Percentiles rank a stretch among this genome's conserved stretches.
These are phyloP conservation scores for Haplosporangium gracile DNA, from an alignment of 192 early-diverging fungal genomes.

Conservation along the genomic window DNA sequence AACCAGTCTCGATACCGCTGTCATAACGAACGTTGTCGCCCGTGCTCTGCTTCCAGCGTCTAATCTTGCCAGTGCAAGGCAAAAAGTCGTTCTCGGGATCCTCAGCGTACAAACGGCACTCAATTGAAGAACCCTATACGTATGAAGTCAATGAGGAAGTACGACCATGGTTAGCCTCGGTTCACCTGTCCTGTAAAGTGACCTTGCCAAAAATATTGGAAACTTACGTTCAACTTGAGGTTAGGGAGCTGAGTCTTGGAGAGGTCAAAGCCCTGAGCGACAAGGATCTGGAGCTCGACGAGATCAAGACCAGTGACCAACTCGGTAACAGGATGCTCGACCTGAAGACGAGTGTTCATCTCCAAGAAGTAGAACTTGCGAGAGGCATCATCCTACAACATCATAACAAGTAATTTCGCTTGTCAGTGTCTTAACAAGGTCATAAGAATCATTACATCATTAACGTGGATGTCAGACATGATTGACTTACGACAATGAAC, in stretches of 20 bases:
- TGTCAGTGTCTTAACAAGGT: no score
- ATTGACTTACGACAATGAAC: slow-evolving; percentile 65
- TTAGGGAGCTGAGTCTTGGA: slow-evolving; percentile 47
- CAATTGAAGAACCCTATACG: slow-evolving; percentile 68
- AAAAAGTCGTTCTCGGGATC: slow-evolving; percentile 73
- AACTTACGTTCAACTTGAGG: slow-evolving; percentile 42
- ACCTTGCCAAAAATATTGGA: neutral
- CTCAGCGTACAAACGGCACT: slow-evolving; percentile 71
- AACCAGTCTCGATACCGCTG: slow-evolving; percentile 65
- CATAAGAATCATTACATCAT: no score
- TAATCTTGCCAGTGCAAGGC: slow-evolving; percentile 69
- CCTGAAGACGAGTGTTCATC: slow-evolving; percentile 77
- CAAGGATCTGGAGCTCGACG: slow-evolving; percentile 72
- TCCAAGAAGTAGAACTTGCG: slow-evolving; percentile 75
- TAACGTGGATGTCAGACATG: neutral
- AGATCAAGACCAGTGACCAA: slow-evolving; percentile 71
- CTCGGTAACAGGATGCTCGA: slow-evolving; percentile 77
- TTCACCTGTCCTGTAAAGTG: neutral
- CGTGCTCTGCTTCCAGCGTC: slow-evolving; percentile 60
- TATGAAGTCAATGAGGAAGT: neutral
- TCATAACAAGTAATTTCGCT: no score
- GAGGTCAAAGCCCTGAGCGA: slow-evolving; percentile 62
- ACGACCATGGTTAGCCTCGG: neutral
- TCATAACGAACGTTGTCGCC: slow-evolving; percentile 63
- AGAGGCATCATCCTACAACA: slow-evolving; percentile 55